A percentile compares a stretch with the other conserved stretches of the same genome.
Conservation (phyloP, 2,329 filamentous ascomycete genomes). For the Neopestalotiopsis sp. region DNA sequence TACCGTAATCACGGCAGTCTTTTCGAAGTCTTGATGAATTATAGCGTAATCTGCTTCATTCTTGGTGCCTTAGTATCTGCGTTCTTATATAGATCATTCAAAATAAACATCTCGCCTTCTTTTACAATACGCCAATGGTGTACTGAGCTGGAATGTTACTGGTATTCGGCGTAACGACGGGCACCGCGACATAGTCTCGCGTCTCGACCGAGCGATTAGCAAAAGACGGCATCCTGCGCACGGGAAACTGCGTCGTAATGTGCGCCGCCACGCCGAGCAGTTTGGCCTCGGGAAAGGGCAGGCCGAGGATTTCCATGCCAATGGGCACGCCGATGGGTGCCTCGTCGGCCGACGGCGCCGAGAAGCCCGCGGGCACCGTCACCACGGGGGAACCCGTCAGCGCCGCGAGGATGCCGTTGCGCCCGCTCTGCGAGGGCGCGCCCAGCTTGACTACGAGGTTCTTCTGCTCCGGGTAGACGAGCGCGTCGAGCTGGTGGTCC, state of each 20-base stretch:
- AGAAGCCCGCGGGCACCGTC: conserved; percentile 59
- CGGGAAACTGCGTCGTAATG: conserved; percentile 50
- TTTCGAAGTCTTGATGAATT: no score
- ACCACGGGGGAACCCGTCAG: conserved; percentile 46
- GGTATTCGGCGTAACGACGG: conserved; percentile 46
- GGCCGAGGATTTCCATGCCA: conserved; percentile 67
- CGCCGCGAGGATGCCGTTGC: conserved; percentile 52
- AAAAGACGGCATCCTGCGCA: conserved; percentile 52
- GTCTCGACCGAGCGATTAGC: conserved; percentile 44
- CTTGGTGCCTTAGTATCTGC: no score
- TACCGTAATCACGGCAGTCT: no score
- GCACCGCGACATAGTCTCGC: conserved; percentile 46
- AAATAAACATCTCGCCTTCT: no score
- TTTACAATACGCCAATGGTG: conserved; percentile 47
- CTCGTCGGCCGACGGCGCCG: conserved; percentile 47
- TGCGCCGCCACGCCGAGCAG: conserved; percentile 58
- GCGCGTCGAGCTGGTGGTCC: conserved; percentile 53
- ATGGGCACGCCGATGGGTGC: conserved; percentile 65
- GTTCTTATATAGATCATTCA: background rate
- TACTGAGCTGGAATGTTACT: conserved; percentile 49
- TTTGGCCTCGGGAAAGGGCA: conserved; percentile 58
- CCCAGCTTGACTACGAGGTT: conserved; percentile 66
- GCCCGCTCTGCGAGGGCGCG: conserved; percentile 59
- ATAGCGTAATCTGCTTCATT: no score
- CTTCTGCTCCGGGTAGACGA: conserved; percentile 69